Conservation (phyloP, 1,139 yeast genomes). For the Lodderomyces parapsilosis region DNA sequence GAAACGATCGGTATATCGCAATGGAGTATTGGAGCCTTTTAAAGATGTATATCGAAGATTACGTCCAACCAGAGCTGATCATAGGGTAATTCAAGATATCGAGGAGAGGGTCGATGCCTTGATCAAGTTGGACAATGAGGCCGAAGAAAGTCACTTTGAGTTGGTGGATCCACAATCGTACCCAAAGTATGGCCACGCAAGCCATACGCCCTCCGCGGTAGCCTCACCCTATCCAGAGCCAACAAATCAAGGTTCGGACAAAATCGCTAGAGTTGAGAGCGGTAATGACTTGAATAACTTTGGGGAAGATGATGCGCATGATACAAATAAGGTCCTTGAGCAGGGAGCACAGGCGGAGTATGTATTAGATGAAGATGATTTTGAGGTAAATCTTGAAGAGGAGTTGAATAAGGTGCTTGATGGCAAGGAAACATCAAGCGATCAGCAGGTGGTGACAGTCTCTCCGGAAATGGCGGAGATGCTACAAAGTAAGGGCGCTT, state of each 20-base stretch:
- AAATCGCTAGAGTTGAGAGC: not conserved
- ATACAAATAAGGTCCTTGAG: not conserved
- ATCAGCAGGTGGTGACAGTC: constrained; percentile 7
- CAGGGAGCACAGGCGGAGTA: constrained; percentile 22
- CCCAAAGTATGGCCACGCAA: constrained; percentile 17
- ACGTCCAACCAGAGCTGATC: constrained; percentile 51
- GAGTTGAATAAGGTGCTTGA: constrained; percentile 42
- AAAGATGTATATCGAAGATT: constrained; percentile 46
- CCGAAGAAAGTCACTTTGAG: constrained; percentile 80
- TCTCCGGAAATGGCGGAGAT: constrained; percentile 15
- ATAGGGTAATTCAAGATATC: constrained; percentile 58
- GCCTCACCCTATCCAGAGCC: constrained; percentile 17
- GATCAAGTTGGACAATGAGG: constrained; percentile 73
- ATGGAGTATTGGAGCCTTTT: constrained; percentile 82
- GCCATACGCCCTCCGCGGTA: constrained; percentile 26
- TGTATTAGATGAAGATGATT: constrained; percentile 19
- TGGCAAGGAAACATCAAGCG: constrained; percentile 12
- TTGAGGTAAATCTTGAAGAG: constrained; percentile 17
- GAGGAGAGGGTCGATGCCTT: constrained; percentile 79
- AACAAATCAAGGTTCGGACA: constrained; percentile 13
- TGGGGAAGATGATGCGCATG: not conserved
- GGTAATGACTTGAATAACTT: not conserved
- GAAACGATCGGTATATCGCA: constrained; percentile 53
- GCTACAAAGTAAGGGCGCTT: constrained; percentile 11
- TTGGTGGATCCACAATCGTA: constrained; percentile 50